These are phyloP conservation scores for Breviolum minutum DNA, from an alignment of 73 alveolate species.

Conservation along the genomic window DNA sequence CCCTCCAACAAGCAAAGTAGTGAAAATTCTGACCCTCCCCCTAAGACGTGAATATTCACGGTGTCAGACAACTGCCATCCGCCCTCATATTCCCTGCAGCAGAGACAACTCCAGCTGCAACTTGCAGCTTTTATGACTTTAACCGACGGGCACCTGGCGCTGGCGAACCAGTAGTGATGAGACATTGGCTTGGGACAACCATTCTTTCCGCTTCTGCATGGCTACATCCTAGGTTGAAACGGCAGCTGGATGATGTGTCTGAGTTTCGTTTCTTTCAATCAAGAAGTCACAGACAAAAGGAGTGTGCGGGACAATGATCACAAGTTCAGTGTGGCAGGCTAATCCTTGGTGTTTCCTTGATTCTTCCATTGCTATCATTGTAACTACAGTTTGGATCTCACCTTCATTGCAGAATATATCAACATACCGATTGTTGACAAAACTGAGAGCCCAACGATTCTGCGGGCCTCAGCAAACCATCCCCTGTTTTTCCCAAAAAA, in stretches of 20 bases:
- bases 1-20: no score
- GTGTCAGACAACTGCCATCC: no score
- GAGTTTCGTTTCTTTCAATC: background rate
- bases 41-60: no score
- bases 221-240: constrained; percentile 14
- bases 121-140: background rate
- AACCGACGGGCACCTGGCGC: constrained; percentile 20
- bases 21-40: no score
- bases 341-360: no score
- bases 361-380: no score
- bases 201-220: constrained; percentile 10
- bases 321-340: no score
- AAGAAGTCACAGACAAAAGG: background rate
- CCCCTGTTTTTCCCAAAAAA: background rate
- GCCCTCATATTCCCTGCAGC: no score
- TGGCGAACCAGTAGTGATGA: constrained; percentile 27
- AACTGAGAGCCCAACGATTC: background rate
- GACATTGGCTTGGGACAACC: constrained; percentile 1
- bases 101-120: background rate
- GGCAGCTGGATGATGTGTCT: background rate
- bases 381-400: no score
- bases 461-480: background rate
- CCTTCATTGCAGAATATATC: no score
- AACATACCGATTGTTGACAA: no score
- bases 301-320: no score